Evolutionary conservation across 768 basidiomycete genomes (phyloP).

Genomic region (Termitomyces sp.): DNA sequence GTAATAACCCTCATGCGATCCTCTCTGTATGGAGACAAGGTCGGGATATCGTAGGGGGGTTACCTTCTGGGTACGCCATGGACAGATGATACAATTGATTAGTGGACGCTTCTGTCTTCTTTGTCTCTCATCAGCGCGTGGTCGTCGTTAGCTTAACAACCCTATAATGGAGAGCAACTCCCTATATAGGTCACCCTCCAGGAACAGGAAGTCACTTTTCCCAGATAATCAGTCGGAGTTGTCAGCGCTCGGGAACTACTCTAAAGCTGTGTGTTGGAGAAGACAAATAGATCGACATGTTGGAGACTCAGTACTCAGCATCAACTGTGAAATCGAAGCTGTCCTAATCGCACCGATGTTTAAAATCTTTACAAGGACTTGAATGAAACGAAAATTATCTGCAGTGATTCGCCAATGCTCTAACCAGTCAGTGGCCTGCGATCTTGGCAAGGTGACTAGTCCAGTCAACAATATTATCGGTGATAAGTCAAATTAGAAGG

Average conservation of each 20-base stretch:
- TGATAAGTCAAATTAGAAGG: not conserved
- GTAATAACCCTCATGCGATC: not conserved
- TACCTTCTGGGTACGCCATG: not conserved
- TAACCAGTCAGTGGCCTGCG: not conserved
- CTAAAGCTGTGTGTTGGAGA: not conserved
- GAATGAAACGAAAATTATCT: not conserved
- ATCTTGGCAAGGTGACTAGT: not conserved
- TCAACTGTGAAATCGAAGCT: not conserved
- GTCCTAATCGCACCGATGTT: not conserved
- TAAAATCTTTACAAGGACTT: not conserved
- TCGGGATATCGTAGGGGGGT: not conserved
- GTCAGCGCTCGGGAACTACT: not conserved
- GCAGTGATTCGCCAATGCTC: not conserved
- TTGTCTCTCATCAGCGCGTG: not conserved
- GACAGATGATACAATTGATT: not conserved
- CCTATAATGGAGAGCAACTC: not conserved
- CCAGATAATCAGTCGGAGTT: not conserved
- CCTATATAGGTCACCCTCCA: not conserved
- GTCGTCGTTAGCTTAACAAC: not conserved
- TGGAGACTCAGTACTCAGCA: not conserved
- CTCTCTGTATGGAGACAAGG: not conserved
- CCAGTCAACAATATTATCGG: too few species aligned
- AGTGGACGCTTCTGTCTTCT: not conserved
- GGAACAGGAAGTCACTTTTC: constrained; percentile 3
- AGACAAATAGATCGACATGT: not conserved